Base-by-base conservation (phyloP, 2,329 filamentous ascomycete species). In the Ceratocystis colombiana region DNA sequence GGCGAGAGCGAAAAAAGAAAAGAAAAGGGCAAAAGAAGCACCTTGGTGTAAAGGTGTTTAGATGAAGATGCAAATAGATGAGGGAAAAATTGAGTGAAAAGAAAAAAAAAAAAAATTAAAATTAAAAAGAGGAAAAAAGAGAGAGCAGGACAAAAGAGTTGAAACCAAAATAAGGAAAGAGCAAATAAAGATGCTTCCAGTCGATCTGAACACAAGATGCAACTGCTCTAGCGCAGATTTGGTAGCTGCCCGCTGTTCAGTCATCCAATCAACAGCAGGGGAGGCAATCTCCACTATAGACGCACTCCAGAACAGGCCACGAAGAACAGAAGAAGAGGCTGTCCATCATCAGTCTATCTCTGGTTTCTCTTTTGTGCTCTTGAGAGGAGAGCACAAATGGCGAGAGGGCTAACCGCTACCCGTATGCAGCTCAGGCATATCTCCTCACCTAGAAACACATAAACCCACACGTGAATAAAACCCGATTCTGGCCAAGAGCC, bases 201-300 rank as follows among this genome's bases (percentile, higher is more conserved):
- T 59, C 55, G 55, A 37, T 37, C 25, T 37, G 55, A 59, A 59
- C 55, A 22, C 53, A 59, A 59, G 55, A 59, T 59, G 25, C 55
- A 37, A 59, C 30, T 59, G 30, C 7, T 59, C 55, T 59, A 59
- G 28, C 55, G 55, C 22, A 33, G 55, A 59, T 37, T 22, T 59
- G 55, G 55, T 37, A 59, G 55, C 55, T 59, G 25, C 28, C 55
- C 55, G 30, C n/a, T 59, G 55, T 59, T 59, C 25, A 30, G 2
- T 37, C 22, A 37, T 59, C 55, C 55, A 59, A 59, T 59, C 55
- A 59, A 25, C 55, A 12, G 28, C 30, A 37, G 5, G 33, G 25
- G 22, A 37, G 55, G 55, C 28, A 41, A 33, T 59, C 55, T 25
- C 55, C 55, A 59, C 25, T 33, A 37, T 25, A n/a, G 55, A 59